phyloP scores from a whole-genome alignment of 352 stramenopile species.

The Globisporangium camurandrum region DNA sequence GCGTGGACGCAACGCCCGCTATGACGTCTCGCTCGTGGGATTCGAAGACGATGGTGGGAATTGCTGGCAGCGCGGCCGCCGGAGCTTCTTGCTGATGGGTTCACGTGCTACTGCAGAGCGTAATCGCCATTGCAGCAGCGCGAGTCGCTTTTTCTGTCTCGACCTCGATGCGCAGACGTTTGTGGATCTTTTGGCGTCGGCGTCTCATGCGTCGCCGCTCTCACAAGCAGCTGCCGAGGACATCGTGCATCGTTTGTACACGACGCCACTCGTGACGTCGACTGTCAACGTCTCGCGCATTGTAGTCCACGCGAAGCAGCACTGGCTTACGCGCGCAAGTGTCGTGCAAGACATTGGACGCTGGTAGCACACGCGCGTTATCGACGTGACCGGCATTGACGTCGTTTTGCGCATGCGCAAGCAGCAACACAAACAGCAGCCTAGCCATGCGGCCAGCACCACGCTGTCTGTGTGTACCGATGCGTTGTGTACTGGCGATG shows the following conservation, averaged over 20 bases:
- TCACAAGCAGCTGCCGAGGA: too few relatives aligned
- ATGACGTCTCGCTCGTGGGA: constrained; percentile 58
- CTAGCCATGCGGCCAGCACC: neutral
- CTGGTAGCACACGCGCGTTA: constrained; percentile 43
- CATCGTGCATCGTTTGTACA: constrained; percentile 62
- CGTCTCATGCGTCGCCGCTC: constrained; percentile 16
- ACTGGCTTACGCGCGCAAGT: constrained; percentile 36
- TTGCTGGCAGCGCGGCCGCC: constrained; percentile 59
- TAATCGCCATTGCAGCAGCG: constrained; percentile 3
- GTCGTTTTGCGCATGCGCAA: constrained; percentile 30
- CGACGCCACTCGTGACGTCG: constrained; percentile 45
- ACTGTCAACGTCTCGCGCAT: constrained; percentile 33
- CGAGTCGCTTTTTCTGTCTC: constrained; percentile 40
- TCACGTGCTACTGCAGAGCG: too few relatives aligned
- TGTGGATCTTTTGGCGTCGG: constrained; percentile 32
- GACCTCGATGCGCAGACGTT: constrained; percentile 41
- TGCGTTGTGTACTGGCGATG: constrained; percentile 10
- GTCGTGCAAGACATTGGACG: constrained; percentile 36
- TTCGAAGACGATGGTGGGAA: constrained; percentile 48
- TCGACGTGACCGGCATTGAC: constrained; percentile 44
- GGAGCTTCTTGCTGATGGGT: constrained; percentile 58
- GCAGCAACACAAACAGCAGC: constrained; percentile 38
- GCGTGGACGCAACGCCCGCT: constrained; percentile 40
- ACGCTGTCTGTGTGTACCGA: constrained; percentile 27
- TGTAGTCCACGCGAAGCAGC: constrained; percentile 33